Conservation (phyloP, 305 asterid species). For the Euphrasia arctica region DNA sequence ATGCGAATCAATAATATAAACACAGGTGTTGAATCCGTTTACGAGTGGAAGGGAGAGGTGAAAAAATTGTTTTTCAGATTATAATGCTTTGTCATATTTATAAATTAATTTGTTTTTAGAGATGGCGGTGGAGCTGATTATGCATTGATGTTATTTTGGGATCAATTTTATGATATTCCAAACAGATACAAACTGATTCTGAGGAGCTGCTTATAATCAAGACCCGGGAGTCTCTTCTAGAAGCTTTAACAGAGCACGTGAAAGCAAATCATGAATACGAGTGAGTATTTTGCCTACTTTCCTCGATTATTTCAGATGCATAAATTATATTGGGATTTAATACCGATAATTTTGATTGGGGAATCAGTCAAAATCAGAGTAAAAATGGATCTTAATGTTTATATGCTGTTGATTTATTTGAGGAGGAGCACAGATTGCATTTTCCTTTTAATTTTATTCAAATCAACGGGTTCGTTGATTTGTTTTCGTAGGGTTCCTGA, state of each 20-base stretch:
- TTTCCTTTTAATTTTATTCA: too few species aligned
- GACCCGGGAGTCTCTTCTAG: constrained; percentile 4
- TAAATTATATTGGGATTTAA: too few species aligned
- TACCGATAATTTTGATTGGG: too few species aligned
- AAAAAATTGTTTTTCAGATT: constrained; percentile 5
- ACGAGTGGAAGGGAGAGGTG: constrained; percentile 36
- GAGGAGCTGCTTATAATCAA: constrained; percentile 6
- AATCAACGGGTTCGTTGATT: background rate
- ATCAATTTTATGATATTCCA: background rate
- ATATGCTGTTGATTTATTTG: too few species aligned
- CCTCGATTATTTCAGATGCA: background rate
- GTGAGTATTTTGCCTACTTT: constrained; percentile 35
- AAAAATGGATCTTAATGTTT: too few species aligned
- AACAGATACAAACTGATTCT: constrained; percentile 10
- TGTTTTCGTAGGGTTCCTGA: constrained; percentile 67
- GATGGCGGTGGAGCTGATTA: background rate
- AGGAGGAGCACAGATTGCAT: too few species aligned
- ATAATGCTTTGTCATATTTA: background rate
- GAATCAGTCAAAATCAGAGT: too few species aligned
- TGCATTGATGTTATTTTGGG: background rate
- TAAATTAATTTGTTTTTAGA: background rate
- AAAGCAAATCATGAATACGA: constrained; percentile 77
- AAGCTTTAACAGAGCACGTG: constrained; percentile 77
- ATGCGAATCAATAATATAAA: constrained; percentile 8
- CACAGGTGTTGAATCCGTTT: background rate